These are phyloP conservation scores for Persicaria tinctoria DNA, from an alignment of 148 eudicot genomes.

Conservation along the genomic window DNA sequence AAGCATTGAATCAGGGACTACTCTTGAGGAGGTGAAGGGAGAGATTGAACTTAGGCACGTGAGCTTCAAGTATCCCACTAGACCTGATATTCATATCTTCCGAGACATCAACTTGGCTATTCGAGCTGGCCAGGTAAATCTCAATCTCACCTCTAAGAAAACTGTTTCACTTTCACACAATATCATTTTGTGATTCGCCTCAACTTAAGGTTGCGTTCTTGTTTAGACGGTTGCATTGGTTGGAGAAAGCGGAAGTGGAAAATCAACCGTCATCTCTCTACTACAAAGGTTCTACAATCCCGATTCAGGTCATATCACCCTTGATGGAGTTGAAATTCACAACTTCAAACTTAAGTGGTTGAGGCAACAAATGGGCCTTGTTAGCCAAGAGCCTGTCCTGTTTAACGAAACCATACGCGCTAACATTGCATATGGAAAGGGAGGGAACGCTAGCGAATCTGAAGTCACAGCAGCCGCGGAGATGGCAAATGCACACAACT, in stretches of 20 bases:
- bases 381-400: conserved; percentile 69
- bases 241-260: conserved; percentile 87
- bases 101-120: conserved; percentile 48
- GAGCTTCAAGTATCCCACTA: conserved; percentile 57
- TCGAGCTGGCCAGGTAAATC: conserved; percentile 30
- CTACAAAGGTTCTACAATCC: conserved; percentile 70
- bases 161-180: background rate
- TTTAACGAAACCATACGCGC: conserved; percentile 61
- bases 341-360: conserved; percentile 59
- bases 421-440: conserved; percentile 68
- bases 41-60: conserved; percentile 52
- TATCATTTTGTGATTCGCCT: background rate
- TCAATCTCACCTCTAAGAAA: background rate
- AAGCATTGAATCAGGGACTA: conserved; percentile 52
- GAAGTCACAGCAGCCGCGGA: conserved; percentile 57
- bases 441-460: conserved; percentile 46
- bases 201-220: background rate
- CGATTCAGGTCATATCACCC: conserved; percentile 46
- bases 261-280: conserved; percentile 67
- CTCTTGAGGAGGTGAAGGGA: conserved; percentile 44
- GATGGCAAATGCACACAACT: conserved; percentile 71
- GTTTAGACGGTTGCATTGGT: conserved; percentile 58
- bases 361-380: conserved; percentile 77
- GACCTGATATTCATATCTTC: conserved; percentile 53
- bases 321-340: conserved; percentile 64